phyloP scores from a whole-genome alignment of 805 yeast genomes.

The Starmerella bombi region DNA sequence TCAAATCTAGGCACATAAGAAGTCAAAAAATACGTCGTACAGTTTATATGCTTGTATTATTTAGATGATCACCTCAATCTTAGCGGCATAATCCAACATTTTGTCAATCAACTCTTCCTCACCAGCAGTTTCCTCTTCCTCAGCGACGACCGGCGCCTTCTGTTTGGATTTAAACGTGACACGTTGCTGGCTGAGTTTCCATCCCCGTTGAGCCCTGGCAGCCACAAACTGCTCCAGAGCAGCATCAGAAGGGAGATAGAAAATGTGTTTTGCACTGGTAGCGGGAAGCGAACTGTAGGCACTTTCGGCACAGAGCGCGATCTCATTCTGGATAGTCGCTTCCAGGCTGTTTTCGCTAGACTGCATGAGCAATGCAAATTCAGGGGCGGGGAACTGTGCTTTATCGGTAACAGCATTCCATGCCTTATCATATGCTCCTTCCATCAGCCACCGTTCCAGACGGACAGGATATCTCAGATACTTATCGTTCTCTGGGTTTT shows the following conservation, averaged over 20 bases:
- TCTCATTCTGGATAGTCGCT: conserved; percentile 70
- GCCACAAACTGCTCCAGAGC: conserved; percentile 42
- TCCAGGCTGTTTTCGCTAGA: conserved; percentile 36
- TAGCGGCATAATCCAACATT: conserved; percentile 75
- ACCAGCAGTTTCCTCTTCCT: conserved; percentile 29
- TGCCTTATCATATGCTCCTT: conserved; percentile 88
- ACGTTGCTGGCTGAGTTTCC: conserved; percentile 42
- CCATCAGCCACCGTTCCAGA: conserved; percentile 88
- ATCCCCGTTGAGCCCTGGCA: conserved; percentile 34
- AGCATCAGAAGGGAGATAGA: conserved; percentile 52
- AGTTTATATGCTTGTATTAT: neutral
- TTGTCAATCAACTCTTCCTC: conserved; percentile 44
- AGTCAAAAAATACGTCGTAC: neutral
- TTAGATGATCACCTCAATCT: conserved; percentile 80
- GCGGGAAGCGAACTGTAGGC: conserved; percentile 68
- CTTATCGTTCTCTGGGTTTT: conserved; percentile 50
- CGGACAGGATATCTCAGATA: conserved; percentile 73
- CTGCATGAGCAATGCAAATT: conserved; percentile 64
- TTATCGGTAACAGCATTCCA: conserved; percentile 59
- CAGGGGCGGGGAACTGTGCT: conserved; percentile 42
- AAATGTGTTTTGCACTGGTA: conserved; percentile 65
- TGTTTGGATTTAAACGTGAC: conserved; percentile 38
- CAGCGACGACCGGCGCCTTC: conserved; percentile 35
- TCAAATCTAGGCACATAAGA: too few relatives aligned
- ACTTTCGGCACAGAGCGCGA: conserved; percentile 68